These are phyloP conservation scores for Liriodendron chinense DNA, from an alignment of 164 flowering plant genomes.

Conservation along the genomic window DNA sequence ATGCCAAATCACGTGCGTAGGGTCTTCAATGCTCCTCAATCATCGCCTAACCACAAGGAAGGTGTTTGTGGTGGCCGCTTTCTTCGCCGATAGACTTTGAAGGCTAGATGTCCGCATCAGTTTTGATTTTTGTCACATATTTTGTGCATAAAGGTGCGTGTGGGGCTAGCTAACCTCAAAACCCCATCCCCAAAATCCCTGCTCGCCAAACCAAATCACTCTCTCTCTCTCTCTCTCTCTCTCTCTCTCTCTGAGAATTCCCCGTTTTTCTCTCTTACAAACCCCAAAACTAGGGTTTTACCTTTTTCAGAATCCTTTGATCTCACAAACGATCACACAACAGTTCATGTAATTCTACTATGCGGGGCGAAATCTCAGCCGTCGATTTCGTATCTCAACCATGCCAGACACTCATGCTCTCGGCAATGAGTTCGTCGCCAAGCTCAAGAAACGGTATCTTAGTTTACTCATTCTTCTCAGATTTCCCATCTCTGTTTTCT, in stretches of 20 bases:
- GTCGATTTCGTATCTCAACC: conserved; percentile 5
- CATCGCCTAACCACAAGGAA: too few relatives aligned
- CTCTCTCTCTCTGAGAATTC: neutral
- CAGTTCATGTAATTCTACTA: neutral
- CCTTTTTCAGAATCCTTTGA: neutral
- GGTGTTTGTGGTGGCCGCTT: too few relatives aligned
- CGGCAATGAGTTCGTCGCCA: conserved; percentile 71
- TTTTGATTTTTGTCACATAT: too few relatives aligned
- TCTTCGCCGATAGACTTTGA: too few relatives aligned
- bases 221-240: too few relatives aligned
- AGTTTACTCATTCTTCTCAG: neutral
- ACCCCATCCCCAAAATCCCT: neutral
- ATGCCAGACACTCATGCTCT: conserved; percentile 71
- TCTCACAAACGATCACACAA: neutral
- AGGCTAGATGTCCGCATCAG: too few relatives aligned
- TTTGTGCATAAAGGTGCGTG: too few relatives aligned
- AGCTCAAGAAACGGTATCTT: conserved; percentile 72
- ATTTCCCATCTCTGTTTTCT: neutral
- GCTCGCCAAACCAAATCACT: neutral
- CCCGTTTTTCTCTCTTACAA: neutral
- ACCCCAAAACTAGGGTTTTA: neutral
- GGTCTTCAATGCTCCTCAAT: too few relatives aligned
- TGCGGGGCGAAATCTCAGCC: neutral
- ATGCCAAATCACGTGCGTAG: too few relatives aligned
- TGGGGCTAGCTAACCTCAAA: neutral